Evolutionary conservation across 2,329 filamentous ascomycete genomes (phyloP), one percentile per base, ranked within the genome.

Genomic region (Coniella lustricola): DNA sequence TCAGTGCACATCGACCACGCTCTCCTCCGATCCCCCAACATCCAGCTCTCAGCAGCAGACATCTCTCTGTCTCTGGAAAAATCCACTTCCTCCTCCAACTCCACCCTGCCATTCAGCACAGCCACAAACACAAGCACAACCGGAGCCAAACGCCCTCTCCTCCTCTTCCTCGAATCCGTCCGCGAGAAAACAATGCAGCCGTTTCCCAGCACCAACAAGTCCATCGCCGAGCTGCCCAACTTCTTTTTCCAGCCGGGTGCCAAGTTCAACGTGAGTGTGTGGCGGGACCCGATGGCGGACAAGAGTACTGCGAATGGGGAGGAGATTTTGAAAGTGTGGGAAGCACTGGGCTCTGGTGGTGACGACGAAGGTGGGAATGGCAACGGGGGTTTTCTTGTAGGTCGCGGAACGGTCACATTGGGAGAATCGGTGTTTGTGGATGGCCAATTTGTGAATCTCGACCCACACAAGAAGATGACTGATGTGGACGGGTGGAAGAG

Each of bases 1-100:
- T 42, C 29, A 8, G 46, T 55, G 1, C 64, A 72, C 47, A 69
- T 73, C 32, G 63, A 69, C n/a, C 71, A 74, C 50, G 60, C 70
- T 36, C 65, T 73, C 18, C 59, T 65, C n/a, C 57, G 60, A 2
- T 59, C 67, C 0, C 70, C 69, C n/a, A 73, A 72, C 54, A 66
- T 53, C 18, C 44, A 50, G 25, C 38, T 46, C 17, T 42, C 44
- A 2, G 48, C 42, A 9, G 32, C 9, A 22, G 18, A 50, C 21
- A 46, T 46, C 43, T 25, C 22, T 4, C 38, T 40, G 12, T 12
- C 9, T 16, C 3, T 41, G 7, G 38, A 41, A 2, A 20, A 9
- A 14, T 20, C 43, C 3, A 12, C 14, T 2, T 13, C 34, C 8
- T 21, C 9, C 25, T 29, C 10, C 25, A 10, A 29, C 25, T 5